Conservation (phyloP, 495 filamentous ascomycete species). For the Hyaloscypha hepaticicola region DNA sequence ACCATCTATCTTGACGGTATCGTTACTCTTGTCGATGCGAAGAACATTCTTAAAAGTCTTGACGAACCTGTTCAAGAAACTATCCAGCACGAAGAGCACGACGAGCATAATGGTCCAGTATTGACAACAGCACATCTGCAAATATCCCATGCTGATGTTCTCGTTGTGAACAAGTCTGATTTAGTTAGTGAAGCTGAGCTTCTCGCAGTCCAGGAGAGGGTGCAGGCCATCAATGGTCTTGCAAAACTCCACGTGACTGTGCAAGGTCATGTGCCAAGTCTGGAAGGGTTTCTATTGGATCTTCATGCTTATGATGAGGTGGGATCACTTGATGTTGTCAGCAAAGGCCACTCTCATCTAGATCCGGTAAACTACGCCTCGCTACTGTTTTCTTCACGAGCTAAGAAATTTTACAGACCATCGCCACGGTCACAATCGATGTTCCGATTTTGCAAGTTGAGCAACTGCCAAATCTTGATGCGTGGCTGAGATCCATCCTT, state of each 20-base stretch:
- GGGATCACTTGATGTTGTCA: constrained; percentile 60
- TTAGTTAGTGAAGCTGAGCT: constrained; percentile 72
- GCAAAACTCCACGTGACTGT: constrained; percentile 81
- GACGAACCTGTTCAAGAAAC: constrained; percentile 66
- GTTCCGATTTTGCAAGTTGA: constrained; percentile 53
- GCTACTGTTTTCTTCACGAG: neutral
- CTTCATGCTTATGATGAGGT: constrained; percentile 90
- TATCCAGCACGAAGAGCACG: constrained; percentile 46
- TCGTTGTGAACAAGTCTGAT: constrained; percentile 94
- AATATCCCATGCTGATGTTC: constrained; percentile 94
- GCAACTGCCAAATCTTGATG: constrained; percentile 63
- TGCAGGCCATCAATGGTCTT: constrained; percentile 83
- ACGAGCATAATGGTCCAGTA: constrained; percentile 57
- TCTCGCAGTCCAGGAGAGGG: constrained; percentile 58
- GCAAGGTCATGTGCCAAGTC: constrained; percentile 72
- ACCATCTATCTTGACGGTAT: constrained; percentile 96
- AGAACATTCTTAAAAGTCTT: constrained; percentile 78
- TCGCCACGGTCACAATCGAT: constrained; percentile 76
- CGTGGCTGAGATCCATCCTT: constrained; percentile 78
- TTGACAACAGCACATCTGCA: constrained; percentile 93
- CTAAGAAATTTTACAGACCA: constrained; percentile 55
- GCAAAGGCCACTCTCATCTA: constrained; percentile 73
- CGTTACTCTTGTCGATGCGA: constrained; percentile 92
- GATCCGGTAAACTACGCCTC: constrained; percentile 62
- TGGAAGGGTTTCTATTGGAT: constrained; percentile 85